These are phyloP conservation scores for Uronychia binucleata DNA, from an alignment of 73 alveolate genomes.

Conservation along the genomic window DNA sequence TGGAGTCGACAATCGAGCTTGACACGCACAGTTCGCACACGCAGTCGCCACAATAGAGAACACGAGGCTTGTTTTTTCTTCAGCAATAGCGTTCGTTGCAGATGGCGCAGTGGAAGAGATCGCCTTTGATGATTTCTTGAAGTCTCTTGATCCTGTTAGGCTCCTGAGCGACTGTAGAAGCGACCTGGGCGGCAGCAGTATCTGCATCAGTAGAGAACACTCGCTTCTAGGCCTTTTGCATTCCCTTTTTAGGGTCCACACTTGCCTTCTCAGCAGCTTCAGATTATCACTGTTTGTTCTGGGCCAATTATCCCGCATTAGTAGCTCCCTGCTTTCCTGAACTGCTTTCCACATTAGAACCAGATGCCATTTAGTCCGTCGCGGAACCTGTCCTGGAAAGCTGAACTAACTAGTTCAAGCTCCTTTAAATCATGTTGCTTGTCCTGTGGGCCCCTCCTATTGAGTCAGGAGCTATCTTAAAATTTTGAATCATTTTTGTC, in stretches of 20 bases:
- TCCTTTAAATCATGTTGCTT: too few relatives aligned
- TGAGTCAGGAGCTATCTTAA: too few relatives aligned
- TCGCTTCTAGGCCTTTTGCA: not conserved
- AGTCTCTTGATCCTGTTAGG: not conserved
- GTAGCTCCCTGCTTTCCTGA: too few relatives aligned
- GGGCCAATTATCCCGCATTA: too few relatives aligned
- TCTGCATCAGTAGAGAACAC: not conserved
- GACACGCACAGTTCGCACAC: constrained; percentile 32
- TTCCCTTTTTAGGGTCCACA: not conserved
- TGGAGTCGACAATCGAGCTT: not conserved
- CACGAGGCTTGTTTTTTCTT: constrained; percentile 23
- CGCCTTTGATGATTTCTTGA: constrained; percentile 27
- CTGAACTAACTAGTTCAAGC: too few relatives aligned
- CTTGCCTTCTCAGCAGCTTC: not conserved
- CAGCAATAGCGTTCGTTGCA: constrained; percentile 20
- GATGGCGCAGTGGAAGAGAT: constrained; percentile 42
- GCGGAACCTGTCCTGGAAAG: too few relatives aligned
- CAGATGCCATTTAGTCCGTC: too few relatives aligned
- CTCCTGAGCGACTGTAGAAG: not conserved
- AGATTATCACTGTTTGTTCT: too few relatives aligned
- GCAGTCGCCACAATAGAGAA: constrained; percentile 44
- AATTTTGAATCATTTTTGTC: not conserved
- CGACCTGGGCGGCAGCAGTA: not conserved
- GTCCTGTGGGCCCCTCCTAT: too few relatives aligned
- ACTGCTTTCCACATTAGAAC: too few relatives aligned